Conservation (phyloP, 768 basidiomycete genomes). For the Gloeostereum incarnatum region DNA sequence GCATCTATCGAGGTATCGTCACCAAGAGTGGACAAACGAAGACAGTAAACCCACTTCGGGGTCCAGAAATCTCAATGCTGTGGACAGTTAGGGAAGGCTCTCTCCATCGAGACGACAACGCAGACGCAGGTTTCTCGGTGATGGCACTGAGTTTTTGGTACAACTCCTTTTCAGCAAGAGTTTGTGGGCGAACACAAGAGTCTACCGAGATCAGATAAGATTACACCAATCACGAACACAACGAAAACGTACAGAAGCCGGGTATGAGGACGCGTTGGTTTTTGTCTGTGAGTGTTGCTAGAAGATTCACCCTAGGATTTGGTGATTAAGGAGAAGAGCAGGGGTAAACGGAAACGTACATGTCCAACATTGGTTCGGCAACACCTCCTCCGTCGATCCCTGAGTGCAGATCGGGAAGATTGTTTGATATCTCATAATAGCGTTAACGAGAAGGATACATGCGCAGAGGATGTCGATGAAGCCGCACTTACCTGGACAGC, state of each 20-base stretch:
- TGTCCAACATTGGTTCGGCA: slow-evolving; percentile 88
- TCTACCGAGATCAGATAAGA: slow-evolving; percentile 31
- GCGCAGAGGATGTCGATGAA: background rate
- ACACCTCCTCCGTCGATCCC: slow-evolving; percentile 90
- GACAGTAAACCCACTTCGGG: slow-evolving; percentile 46
- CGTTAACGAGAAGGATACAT: background rate
- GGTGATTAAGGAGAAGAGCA: background rate
- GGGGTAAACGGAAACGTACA: slow-evolving; percentile 34
- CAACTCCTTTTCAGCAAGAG: slow-evolving; percentile 54
- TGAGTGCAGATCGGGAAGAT: slow-evolving; percentile 79
- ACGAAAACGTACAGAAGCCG: slow-evolving; percentile 61
- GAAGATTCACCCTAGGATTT: slow-evolving; percentile 56
- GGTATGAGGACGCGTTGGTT: slow-evolving; percentile 60
- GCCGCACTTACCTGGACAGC: slow-evolving; percentile 47
- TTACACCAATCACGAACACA: background rate
- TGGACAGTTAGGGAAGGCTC: slow-evolving; percentile 89
- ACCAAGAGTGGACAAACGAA: background rate
- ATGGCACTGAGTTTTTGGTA: slow-evolving; percentile 64
- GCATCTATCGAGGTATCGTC: slow-evolving; percentile 36
- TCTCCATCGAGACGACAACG: slow-evolving; percentile 75
- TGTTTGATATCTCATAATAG: slow-evolving; percentile 49
- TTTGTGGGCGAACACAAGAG: slow-evolving; percentile 64
- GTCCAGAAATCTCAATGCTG: slow-evolving; percentile 74
- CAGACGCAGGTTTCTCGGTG: slow-evolving; percentile 56
- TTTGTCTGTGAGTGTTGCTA: slow-evolving; percentile 59